Conservation (phyloP, 1,284 basidiomycete species). For the Papiliotrema nemorosa region DNA sequence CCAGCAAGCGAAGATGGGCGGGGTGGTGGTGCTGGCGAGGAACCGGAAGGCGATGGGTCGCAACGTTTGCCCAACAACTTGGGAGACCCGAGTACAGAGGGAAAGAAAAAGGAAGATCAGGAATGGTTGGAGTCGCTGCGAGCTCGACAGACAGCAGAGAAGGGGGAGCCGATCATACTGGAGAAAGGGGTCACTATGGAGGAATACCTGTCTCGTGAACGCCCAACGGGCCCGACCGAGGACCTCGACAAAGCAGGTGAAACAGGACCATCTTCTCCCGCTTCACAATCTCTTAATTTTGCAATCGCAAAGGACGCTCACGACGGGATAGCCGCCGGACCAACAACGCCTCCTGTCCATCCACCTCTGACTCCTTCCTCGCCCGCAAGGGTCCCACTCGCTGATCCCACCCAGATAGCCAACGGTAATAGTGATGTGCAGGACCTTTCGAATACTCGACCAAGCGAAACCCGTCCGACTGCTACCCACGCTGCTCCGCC, state of each 20-base stretch:
- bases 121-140: neutral
- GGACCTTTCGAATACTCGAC: neutral
- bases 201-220: constrained; percentile 3
- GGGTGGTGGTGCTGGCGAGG: neutral
- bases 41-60: neutral
- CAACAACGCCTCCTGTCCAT: no score
- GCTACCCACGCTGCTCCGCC: constrained; percentile 6
- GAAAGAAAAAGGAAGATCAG: neutral
- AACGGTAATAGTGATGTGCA: neutral
- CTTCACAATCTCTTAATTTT: no score
- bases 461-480: neutral
- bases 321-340: no score
- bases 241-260: no score
- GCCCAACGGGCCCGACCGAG: no score
- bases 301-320: no score
- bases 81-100: neutral
- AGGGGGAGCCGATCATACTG: constrained; percentile 7
- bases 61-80: neutral
- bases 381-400: neutral
- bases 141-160: neutral
- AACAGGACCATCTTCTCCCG: no score
- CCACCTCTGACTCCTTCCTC: neutral
- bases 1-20: constrained; percentile 5
- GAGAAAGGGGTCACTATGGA: constrained; percentile 1
- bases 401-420: neutral